A percentile compares a stretch with the other conserved stretches of the same genome.
Evolutionary conservation across 495 filamentous ascomycete species (phyloP).

Genomic region (Penicillium roqueforti): DNA sequence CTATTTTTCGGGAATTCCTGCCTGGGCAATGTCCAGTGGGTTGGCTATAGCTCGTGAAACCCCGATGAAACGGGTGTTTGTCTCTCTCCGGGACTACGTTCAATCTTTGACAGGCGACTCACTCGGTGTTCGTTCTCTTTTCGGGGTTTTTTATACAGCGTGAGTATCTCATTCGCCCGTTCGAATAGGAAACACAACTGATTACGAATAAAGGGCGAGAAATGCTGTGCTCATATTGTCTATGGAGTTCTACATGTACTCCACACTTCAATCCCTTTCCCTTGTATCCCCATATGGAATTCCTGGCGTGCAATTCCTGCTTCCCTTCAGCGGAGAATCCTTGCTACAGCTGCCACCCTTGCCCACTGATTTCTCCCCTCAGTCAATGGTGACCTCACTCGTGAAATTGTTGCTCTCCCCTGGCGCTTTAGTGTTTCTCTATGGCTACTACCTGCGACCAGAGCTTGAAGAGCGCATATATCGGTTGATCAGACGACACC

Average conservation of each 20-base stretch:
- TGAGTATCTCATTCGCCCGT: constrained; percentile 16
- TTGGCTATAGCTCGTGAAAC: constrained; percentile 41
- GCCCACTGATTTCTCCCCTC: constrained; percentile 29
- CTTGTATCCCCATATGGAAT: constrained; percentile 35
- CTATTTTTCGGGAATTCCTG: constrained; percentile 45
- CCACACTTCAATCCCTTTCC: constrained; percentile 46
- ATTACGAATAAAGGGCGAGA: constrained; percentile 28
- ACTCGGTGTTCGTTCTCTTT: constrained; percentile 26
- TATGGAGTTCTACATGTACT: constrained; percentile 46
- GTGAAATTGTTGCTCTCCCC: constrained; percentile 32
- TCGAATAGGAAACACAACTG: constrained; percentile 6
- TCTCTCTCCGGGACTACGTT: constrained; percentile 26
- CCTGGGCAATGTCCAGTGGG: constrained; percentile 39
- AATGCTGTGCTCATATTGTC: constrained; percentile 37
- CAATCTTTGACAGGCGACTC: constrained; percentile 24
- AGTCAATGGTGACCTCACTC: constrained; percentile 25
- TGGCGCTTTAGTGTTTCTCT: constrained; percentile 32
- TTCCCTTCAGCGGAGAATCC: constrained; percentile 37
- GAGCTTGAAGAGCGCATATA: constrained; percentile 44
- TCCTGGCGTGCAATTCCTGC: constrained; percentile 26
- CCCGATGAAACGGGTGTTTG: constrained; percentile 36
- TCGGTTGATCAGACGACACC: constrained; percentile 38
- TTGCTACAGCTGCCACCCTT: constrained; percentile 32
- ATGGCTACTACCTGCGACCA: constrained; percentile 37
- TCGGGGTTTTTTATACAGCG: constrained; percentile 33